Conservation (phyloP, 2,329 filamentous ascomycete species). For the Cadophora sp. region DNA sequence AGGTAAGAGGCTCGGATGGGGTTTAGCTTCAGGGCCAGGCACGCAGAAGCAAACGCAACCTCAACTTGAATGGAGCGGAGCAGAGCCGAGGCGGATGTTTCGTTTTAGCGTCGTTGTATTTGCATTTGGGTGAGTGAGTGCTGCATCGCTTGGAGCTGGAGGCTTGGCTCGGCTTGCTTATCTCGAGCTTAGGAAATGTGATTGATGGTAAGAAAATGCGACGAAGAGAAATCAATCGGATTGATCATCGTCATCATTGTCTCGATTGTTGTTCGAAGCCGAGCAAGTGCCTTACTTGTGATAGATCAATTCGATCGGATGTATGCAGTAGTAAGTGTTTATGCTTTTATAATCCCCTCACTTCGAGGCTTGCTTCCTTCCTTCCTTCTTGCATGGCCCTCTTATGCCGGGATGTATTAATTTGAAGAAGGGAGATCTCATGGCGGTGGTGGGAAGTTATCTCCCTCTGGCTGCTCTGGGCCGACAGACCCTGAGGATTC, state of each 20-base stretch:
- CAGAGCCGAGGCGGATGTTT: not conserved
- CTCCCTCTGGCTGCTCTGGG: not conserved
- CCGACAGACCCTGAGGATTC: not conserved
- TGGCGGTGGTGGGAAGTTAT: not conserved
- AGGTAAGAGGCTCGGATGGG: not conserved
- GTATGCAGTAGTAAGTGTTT: constrained; percentile 6
- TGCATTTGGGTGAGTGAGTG: no score
- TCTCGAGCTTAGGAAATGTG: not conserved
- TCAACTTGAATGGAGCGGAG: not conserved
- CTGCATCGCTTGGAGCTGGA: not conserved
- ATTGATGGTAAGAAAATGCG: not conserved
- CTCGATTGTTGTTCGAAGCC: not conserved
- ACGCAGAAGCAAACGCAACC: not conserved
- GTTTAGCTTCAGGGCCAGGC: constrained; percentile 8
- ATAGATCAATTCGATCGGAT: not conserved
- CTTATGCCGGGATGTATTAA: constrained; percentile 16
- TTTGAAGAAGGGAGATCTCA: constrained; percentile 4
- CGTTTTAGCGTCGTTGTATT: constrained; percentile 3
- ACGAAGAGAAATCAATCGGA: not conserved
- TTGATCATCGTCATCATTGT: not conserved
- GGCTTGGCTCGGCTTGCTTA: not conserved
- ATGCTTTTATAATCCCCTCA: not conserved
- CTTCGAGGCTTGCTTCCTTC: not conserved
- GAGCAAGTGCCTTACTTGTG: not conserved
- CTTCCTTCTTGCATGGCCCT: no score